Base-by-base conservation (phyloP, 208 protist species). In the Leishmania tarentolae region DNA sequence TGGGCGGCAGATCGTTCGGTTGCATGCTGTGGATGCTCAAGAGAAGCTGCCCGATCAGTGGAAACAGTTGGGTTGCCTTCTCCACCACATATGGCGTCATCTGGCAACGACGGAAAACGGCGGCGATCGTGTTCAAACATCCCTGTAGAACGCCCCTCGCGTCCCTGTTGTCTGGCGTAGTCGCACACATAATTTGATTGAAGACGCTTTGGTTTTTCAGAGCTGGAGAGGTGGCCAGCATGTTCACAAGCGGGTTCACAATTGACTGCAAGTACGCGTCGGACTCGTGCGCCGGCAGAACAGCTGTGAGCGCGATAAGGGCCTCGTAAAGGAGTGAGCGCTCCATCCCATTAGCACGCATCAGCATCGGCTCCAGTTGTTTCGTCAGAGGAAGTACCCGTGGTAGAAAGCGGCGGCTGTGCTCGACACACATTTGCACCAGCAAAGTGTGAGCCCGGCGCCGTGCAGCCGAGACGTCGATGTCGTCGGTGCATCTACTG, bases 271-370 rank as follows among this genome's bases (percentile, higher is more conserved):
- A 80, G 68, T 93, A 89, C 21, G 53, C 75, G 40, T 92, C 86
- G 2, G 83, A 87, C 53, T 92, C 91, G 11, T 74, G 77, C 8
- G 83, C 61, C 11, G 87, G 86, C 35, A 94, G 84, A 40, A 83
- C 72, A 24, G 75, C 78, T 11, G 89, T 90, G 50, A 97, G 86
- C 1, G 80, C 86, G 9, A 90, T 86, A n/a, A 93, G 66, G 5
- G 91, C 84, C 82, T 97, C 94, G 80, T 95, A 95, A 28, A 97
- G 76, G 17, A 96, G 77, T 15, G 87, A 79, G 28, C 83, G 69
- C 68, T 97, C 92, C 37, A 76, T 65, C 2, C 84, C 84, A 5
- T 44, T 63, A 5, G 81, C 75, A 42, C 68, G 74, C 57, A 96
- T 75, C 53, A 95, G 79, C 57, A 96, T 66, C 11, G 85, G 78